A percentile compares a stretch with the other conserved stretches of the same genome.
These are phyloP conservation scores for Nitzschia putrida DNA, from an alignment of 108 stramenopile species.

Conservation along the genomic window DNA sequence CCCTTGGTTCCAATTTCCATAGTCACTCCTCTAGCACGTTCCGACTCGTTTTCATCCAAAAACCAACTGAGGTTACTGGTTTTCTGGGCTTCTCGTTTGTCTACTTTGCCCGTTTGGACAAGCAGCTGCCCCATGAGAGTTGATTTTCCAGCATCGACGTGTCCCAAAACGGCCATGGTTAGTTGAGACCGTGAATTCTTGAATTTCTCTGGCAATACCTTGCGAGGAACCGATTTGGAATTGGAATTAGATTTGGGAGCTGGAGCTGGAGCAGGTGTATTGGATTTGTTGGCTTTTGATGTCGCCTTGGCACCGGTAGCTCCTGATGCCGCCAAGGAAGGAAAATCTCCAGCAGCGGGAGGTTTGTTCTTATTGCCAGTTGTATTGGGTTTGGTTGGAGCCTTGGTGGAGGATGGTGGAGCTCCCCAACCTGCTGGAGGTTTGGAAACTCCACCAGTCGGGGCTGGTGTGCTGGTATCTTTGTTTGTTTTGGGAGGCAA, in stretches of 20 bases:
- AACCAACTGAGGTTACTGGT: slow-evolving; percentile 90
- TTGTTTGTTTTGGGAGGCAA: background rate
- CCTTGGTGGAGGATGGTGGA: slow-evolving; percentile 7
- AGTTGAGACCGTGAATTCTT: slow-evolving; percentile 7
- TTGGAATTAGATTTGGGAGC: background rate
- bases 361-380: background rate
- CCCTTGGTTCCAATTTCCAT: slow-evolving; percentile 98
- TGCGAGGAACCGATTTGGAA: background rate
- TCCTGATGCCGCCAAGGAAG: background rate
- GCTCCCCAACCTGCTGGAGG: slow-evolving; percentile 43
- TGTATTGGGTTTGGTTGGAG: background rate
- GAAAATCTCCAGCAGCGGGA: slow-evolving; percentile 1
- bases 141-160: slow-evolving; percentile 94
- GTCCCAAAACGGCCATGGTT: slow-evolving; percentile 66
- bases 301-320: slow-evolving; percentile 2
- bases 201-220: background rate
- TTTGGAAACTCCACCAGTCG: slow-evolving; percentile 15
- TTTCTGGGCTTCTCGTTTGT: slow-evolving; percentile 53
- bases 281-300: slow-evolving; percentile 11
- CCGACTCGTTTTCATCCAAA: slow-evolving; percentile 96
- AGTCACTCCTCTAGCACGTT: slow-evolving; percentile 98
- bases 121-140: slow-evolving; percentile 89
- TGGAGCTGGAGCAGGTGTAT: background rate
- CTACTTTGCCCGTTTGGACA: slow-evolving; percentile 53
- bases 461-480: background rate